Base-by-base conservation (phyloP, 352 stramenopile species). In the Globisporangium ultimum region DNA sequence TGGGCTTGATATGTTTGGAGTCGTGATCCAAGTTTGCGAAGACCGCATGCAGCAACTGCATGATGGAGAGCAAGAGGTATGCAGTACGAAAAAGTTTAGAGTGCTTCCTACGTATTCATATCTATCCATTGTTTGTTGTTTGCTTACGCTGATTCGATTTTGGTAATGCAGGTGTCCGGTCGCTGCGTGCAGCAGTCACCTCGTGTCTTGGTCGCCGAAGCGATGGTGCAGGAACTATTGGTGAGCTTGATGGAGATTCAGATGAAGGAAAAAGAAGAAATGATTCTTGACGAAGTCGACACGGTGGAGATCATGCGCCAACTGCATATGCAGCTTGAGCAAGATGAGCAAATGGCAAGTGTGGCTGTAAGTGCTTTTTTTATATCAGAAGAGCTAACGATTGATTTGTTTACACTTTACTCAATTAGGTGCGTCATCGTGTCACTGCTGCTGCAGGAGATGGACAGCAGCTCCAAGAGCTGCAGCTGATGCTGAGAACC, bases 141-240 rank as follows among this genome's bases (percentile, higher is more conserved):
- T 36, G 28, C 28, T 36, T 5, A 36, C 1, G 9, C 28, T 36
- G 9, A 10, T 36, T 5, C 28, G 28, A 36, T 11, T 36, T 10
- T 36, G 28, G 0, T 32, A 2, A 36, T 11, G 28, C 7, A 36
- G 28, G 8, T 36, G 3, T 36, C 28, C 9, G 9, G 28, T 36
- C 28, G 28, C 21, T 75, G 63, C 64, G 66, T 60, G 32, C 51
- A 48, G 3, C 55, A 70, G 45, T 67, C 74, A 12, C 66, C 76
- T 46, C 63, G 68, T 5, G 64, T 79, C 48, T 52, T 86, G 28
- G 76, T 89, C 14, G 78, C 80, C 5, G 73, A 88, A 61, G 80
- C 80, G 3, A 82, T 89, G 53, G 78, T 88, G 10, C 80, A 88
- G 50, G 80, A 87, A 53, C 67, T 89, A 20, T 61, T 89, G 4